Evolutionary conservation across 2,329 filamentous ascomycete species (phyloP).

Genomic region (Arthrinium puccinioides): DNA sequence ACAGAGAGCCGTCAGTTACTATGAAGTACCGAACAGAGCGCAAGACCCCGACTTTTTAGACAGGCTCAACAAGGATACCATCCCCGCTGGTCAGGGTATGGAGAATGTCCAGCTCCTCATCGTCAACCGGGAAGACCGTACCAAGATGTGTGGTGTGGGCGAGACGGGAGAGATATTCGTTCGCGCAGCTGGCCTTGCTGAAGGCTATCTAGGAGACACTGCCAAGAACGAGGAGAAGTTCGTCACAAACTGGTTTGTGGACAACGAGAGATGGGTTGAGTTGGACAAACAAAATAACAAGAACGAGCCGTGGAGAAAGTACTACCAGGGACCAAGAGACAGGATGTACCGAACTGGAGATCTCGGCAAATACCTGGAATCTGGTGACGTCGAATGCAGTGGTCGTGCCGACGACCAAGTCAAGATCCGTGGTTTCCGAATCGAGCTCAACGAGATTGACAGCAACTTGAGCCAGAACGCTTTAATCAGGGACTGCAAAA

Average conservation of each 20-base stretch:
- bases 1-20: conserved; percentile 65
- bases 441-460: conserved; percentile 92
- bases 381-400: conserved; percentile 28
- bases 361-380: conserved; percentile 49
- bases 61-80: conserved; percentile 58
- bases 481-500: conserved; percentile 77
- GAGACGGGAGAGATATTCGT: conserved; percentile 70
- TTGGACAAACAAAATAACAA: conserved; percentile 48
- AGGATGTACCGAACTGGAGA: conserved; percentile 84
- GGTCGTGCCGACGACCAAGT: conserved; percentile 84
- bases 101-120: conserved; percentile 68
- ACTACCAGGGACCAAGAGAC: conserved; percentile 77
- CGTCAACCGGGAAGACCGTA: conserved; percentile 53
- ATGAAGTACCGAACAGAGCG: conserved; percentile 57
- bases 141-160: conserved; percentile 57
- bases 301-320: conserved; percentile 67
- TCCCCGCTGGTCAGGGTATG: conserved; percentile 69
- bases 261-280: conserved; percentile 61
- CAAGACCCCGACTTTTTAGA: conserved; percentile 55
- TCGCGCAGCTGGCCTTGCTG: conserved; percentile 63
- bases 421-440: conserved; percentile 93
- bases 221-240: conserved; percentile 63
- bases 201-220: conserved; percentile 61
- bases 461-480: conserved; percentile 68
- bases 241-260: conserved; percentile 78